These are phyloP conservation scores for Ceratocystis cacaofunesta DNA, from an alignment of 2,329 filamentous ascomycete species.

Conservation along the genomic window DNA sequence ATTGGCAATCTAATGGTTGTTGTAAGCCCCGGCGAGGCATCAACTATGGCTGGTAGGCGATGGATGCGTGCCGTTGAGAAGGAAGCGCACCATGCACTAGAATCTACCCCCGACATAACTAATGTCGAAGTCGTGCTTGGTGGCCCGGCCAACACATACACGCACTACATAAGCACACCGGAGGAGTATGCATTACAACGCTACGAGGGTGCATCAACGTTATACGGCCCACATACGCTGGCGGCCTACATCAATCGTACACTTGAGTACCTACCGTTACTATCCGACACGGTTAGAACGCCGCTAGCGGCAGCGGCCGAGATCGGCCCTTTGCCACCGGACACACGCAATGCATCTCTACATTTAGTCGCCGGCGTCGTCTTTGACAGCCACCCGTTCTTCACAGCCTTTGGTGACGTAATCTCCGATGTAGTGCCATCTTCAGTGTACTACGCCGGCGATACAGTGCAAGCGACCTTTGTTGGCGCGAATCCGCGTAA, in stretches of 20 bases:
- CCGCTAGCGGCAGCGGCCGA: conserved; percentile 24
- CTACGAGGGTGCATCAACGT: conserved; percentile 87
- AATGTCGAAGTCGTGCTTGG: conserved; percentile 15
- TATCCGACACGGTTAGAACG: conserved; percentile 20
- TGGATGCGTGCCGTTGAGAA: conserved; percentile 58
- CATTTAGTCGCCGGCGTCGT: conserved; percentile 71
- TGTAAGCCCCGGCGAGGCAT: conserved; percentile 73
- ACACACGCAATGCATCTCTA: conserved; percentile 61
- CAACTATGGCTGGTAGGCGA: conserved; percentile 79
- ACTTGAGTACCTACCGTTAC: conserved; percentile 38
- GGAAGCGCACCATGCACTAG: conserved; percentile 19
- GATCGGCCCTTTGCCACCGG: conserved; percentile 53
- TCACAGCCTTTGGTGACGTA: conserved; percentile 57
- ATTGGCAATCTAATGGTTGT: conserved; percentile 76
- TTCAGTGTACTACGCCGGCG: conserved; percentile 41
- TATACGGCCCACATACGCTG: conserved; percentile 71
- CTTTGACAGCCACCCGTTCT: conserved; percentile 50
- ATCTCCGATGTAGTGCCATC: conserved; percentile 34
- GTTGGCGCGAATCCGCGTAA: conserved; percentile 83
- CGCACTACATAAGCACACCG: conserved; percentile 56
- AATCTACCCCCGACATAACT: conserved; percentile 47
- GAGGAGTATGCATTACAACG: conserved; percentile 61
- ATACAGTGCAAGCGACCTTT: conserved; percentile 52
- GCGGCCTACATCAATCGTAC: conserved; percentile 80
- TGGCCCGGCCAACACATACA: conserved; percentile 54